Evolutionary conservation across 2,329 filamentous ascomycete genomes (phyloP).

Genomic region (Coniochaeta sp.): DNA sequence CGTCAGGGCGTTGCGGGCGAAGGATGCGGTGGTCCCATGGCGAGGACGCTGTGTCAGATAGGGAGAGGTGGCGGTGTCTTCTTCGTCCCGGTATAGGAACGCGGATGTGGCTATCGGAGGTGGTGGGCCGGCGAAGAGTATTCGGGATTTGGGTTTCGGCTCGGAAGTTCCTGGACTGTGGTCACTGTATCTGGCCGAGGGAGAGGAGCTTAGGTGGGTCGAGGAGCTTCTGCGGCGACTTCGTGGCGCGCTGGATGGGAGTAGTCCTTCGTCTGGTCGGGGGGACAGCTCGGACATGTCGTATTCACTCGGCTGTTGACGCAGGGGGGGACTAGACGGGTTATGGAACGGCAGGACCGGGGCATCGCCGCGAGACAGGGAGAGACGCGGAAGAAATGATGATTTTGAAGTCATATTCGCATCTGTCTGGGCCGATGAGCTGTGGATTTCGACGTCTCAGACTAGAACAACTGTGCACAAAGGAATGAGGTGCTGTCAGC

Average conservation of each 20-base stretch:
- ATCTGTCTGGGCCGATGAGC: not conserved
- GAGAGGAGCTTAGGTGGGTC: conserved; percentile 10
- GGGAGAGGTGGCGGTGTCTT: conserved; percentile 11
- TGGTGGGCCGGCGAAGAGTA: conserved; percentile 41
- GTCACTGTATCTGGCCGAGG: conserved; percentile 10
- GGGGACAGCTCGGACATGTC: conserved; percentile 24
- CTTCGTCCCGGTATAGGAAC: conserved; percentile 25
- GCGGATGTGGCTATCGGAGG: conserved; percentile 41
- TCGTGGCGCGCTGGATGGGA: conserved; percentile 6
- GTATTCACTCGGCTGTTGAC: conserved; percentile 24
- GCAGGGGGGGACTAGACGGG: conserved; percentile 14
- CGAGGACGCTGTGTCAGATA: not conserved
- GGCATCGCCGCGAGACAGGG: conserved; percentile 14
- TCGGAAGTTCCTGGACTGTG: conserved; percentile 21
- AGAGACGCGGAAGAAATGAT: conserved; percentile 22
- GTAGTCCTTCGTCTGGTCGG: conserved; percentile 16
- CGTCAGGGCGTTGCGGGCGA: conserved; percentile 14
- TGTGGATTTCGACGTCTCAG: not conserved
- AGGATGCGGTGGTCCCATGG: conserved; percentile 9
- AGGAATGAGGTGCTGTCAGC: not conserved
- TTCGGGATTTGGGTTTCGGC: conserved; percentile 20
- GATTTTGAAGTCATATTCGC: conserved; percentile 17
- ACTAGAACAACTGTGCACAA: too few relatives aligned
- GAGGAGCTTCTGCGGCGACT: conserved; percentile 6
- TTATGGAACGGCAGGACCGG: conserved; percentile 20